A percentile compares a stretch with the other conserved stretches of the same genome.
Evolutionary conservation across 1,284 basidiomycete species (phyloP).

Genomic region (Austropuccinia psidii): DNA sequence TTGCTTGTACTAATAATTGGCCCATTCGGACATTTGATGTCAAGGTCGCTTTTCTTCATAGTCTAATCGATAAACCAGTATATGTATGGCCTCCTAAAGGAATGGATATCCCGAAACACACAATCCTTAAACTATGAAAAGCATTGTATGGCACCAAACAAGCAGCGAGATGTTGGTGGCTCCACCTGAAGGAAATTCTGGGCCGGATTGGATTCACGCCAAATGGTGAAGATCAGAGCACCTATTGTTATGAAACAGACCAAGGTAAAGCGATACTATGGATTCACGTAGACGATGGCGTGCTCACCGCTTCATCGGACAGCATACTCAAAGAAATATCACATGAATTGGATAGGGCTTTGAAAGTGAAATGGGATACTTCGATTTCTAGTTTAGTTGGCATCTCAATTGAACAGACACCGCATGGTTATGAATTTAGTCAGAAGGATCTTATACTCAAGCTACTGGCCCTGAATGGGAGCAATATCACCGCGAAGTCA

Average conservation of each 20-base stretch:
- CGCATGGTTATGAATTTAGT: background rate
- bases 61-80: background rate
- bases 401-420: background rate
- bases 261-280: background rate
- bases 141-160: slow-evolving; percentile 4
- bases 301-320: background rate
- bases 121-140: background rate
- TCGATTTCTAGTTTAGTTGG: background rate
- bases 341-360: background rate
- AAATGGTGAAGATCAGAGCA: background rate
- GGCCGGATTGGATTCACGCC: background rate
- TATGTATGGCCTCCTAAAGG: background rate
- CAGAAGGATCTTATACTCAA: background rate
- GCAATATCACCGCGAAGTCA: too few relatives aligned
- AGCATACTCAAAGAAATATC: background rate
- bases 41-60: background rate
- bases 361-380: background rate
- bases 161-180: slow-evolving; percentile 4
- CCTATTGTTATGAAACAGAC: background rate
- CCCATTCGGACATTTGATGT: background rate
- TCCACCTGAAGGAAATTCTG: background rate
- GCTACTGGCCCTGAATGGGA: too few relatives aligned
- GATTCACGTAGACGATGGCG: slow-evolving; percentile 5
- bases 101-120: background rate
- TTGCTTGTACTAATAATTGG: background rate